A percentile compares a stretch with the other conserved stretches of the same genome.
phyloP scores from a whole-genome alignment of 192 early-diverging fungal species.

The Funneliformis mosseae region DNA sequence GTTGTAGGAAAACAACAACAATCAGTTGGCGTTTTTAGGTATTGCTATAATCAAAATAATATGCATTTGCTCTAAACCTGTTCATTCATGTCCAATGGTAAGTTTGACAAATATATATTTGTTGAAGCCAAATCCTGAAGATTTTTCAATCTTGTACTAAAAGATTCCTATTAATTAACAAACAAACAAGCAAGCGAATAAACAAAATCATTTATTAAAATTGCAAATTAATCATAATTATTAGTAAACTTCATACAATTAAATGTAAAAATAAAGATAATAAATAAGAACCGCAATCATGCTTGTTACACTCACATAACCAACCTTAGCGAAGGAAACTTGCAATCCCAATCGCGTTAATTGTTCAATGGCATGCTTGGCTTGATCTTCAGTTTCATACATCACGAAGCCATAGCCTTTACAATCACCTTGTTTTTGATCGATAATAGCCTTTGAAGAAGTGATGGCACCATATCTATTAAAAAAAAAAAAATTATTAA shows the following conservation, averaged over 20 bases:
- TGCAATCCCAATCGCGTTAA: conserved; percentile 66
- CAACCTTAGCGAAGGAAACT: conserved; percentile 76
- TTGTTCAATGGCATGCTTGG: conserved; percentile 67
- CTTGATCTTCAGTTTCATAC: conserved; percentile 73
- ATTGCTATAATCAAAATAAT: neutral
- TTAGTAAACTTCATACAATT: neutral
- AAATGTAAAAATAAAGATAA: neutral
- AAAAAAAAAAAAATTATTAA: neutral
- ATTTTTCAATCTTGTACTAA: conserved; percentile 67
- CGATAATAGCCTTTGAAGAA: conserved; percentile 84
- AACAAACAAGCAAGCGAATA: no score
- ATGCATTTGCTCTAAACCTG: conserved; percentile 54
- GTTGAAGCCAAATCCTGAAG: conserved; percentile 75
- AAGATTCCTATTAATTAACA: conserved; percentile 61
- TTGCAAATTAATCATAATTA: neutral
- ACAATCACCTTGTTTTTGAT: conserved; percentile 77
- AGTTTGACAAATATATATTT: conserved; percentile 85
- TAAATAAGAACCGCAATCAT: neutral
- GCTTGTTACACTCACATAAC: conserved; percentile 44
- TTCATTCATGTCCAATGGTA: conserved; percentile 76
- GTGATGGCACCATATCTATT: conserved; percentile 69
- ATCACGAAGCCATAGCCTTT: conserved; percentile 91
- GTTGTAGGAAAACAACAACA: neutral
- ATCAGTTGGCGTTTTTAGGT: neutral
- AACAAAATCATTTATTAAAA: neutral